Percentiles rank a stretch among this genome's conserved stretches.
Conservation (phyloP, 345 rosid species). For the Populus alba region DNA sequence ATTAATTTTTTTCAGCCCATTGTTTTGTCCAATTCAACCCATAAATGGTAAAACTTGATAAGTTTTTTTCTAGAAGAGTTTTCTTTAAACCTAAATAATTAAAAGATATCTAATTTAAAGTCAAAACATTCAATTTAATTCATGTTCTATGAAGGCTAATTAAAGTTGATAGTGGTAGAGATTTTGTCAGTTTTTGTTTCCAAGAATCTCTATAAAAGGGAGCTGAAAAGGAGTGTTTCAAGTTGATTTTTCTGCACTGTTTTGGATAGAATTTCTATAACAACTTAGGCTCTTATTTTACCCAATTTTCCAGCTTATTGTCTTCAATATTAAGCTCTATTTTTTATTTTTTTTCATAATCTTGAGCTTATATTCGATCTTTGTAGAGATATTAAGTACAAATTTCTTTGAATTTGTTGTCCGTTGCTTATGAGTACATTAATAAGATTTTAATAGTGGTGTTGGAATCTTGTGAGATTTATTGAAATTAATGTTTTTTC, state of each 20-base stretch:
- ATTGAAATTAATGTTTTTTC: neutral
- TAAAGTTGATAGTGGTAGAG: fast-evolving
- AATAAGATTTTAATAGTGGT: neutral
- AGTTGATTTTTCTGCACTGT: fast-evolving
- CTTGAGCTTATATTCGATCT: neutral
- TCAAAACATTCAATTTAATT: neutral
- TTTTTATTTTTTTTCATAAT: neutral
- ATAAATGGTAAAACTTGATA: no score
- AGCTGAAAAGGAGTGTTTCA: no score
- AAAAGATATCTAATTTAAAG: no score
- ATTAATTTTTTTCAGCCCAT: neutral
- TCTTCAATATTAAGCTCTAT: neutral
- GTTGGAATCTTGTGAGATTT: fast-evolving
- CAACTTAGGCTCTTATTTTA: no score
- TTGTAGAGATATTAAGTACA: neutral
- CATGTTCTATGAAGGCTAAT: neutral
- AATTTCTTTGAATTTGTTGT: neutral
- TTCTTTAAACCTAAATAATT: no score
- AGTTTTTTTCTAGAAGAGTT: no score
- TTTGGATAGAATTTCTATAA: no score
- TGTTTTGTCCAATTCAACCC: fast-evolving
- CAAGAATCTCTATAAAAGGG: no score
- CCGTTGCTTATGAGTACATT: neutral
- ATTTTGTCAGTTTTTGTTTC: no score
- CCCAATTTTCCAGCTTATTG: neutral